Percentiles rank a stretch among this genome's conserved stretches.
Evolutionary conservation across 495 filamentous ascomycete genomes (phyloP).

Genomic region (Neurospora sp.): DNA sequence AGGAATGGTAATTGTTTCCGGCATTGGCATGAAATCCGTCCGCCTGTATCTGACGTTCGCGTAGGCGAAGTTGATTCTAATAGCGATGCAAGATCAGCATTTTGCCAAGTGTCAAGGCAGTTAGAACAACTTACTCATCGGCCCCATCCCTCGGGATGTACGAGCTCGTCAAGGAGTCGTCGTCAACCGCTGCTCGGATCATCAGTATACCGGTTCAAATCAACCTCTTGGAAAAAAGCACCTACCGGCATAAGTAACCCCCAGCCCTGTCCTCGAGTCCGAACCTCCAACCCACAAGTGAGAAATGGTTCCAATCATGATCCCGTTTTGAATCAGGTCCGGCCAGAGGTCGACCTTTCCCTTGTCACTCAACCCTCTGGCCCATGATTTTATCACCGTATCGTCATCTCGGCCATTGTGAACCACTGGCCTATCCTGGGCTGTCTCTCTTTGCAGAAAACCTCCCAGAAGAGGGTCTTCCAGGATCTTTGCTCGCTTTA

Average conservation of each 20-base stretch:
- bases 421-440: background rate
- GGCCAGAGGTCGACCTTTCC: conserved; percentile 5
- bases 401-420: background rate
- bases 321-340: background rate
- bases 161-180: background rate
- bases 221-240: background rate
- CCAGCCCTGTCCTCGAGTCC: conserved; percentile 14
- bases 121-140: conserved; percentile 10
- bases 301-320: background rate
- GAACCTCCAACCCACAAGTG: conserved; percentile 17
- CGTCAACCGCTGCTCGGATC: background rate
- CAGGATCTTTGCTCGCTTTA: background rate
- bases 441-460: conserved; percentile 7
- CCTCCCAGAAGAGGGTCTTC: conserved; percentile 5
- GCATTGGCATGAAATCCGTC: background rate
- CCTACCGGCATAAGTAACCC: conserved; percentile 21
- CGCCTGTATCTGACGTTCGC: background rate
- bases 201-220: background rate
- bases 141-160: conserved; percentile 17
- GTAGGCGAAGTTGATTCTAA: conserved; percentile 10
- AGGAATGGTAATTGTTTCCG: background rate
- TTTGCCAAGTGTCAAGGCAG: background rate
- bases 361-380: conserved; percentile 9
- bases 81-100: background rate
- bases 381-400: conserved; percentile 6